Conservation (phyloP, 441 rosid species). For the Corymbia calophylla region DNA sequence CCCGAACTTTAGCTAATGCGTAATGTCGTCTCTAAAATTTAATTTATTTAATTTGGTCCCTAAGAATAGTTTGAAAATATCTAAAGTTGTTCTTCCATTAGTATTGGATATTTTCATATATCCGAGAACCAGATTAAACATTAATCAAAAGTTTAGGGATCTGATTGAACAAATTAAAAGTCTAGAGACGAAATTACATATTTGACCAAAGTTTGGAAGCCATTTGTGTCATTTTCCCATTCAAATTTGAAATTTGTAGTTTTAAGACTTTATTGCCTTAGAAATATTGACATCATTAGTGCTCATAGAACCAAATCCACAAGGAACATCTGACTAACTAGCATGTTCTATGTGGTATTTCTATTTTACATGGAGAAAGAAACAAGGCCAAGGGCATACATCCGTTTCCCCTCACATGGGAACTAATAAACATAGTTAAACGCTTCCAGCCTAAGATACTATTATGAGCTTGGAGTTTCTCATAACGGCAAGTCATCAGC, state of each 20-base stretch:
- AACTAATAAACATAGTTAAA: not conserved
- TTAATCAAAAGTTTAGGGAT: too few relatives aligned
- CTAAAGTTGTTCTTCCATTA: too few relatives aligned
- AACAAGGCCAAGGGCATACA: not conserved
- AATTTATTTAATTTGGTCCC: too few relatives aligned
- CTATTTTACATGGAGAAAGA: not conserved
- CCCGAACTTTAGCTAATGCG: accelerated
- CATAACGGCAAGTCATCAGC: not conserved
- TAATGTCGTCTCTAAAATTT: too few relatives aligned
- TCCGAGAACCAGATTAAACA: too few relatives aligned
- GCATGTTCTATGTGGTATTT: not conserved
- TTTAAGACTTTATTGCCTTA: not conserved
- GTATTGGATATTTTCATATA: too few relatives aligned
- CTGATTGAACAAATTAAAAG: not conserved
- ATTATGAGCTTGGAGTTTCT: not conserved
- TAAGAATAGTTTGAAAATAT: too few relatives aligned
- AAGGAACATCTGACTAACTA: not conserved
- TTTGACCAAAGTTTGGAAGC: not conserved
- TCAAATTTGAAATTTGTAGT: not conserved
- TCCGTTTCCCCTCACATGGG: not conserved
- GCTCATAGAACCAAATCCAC: not conserved
- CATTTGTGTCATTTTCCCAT: not conserved
- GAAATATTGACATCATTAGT: not conserved
- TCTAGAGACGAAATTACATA: too few relatives aligned
- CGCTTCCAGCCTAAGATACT: not conserved